Evolutionary conservation across 441 rosid species (phyloP).

Genomic region (Rhodomyrtus psidioides): DNA sequence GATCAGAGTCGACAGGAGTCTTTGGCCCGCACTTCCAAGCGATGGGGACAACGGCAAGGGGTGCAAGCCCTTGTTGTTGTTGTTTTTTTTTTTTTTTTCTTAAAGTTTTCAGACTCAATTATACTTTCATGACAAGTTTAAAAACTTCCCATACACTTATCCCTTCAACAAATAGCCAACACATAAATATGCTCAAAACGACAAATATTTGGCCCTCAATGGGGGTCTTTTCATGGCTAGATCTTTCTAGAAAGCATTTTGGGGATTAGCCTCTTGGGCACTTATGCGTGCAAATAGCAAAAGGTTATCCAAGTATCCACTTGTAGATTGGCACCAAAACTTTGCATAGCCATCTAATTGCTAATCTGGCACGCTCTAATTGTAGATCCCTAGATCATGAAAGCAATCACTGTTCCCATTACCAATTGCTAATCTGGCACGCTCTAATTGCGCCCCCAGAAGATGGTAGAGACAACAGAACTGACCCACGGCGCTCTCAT

Average conservation of each 20-base stretch:
- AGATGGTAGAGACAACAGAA: background rate
- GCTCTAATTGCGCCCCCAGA: background rate
- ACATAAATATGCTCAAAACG: background rate
- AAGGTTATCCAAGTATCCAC: background rate
- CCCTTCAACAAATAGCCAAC: no score
- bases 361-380: no score
- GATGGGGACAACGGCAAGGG: no score
- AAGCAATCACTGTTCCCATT: background rate
- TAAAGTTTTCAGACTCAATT: no score
- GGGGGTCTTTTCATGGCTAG: background rate
- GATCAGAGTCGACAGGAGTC: no score
- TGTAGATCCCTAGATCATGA: background rate
- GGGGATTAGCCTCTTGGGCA: background rate
- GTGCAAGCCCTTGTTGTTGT: no score
- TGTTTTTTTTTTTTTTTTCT: no score
- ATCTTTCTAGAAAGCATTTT: background rate
- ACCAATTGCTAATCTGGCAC: background rate
- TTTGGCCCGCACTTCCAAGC: no score
- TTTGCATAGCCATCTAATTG: background rate
- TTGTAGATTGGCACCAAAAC: background rate
- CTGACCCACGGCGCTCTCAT: background rate
- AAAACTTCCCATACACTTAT: no score
- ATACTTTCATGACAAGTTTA: no score
- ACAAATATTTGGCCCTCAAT: background rate
- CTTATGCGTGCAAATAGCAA: background rate